These are phyloP conservation scores for Vigna mungo DNA, from an alignment of 306 rosid species.

Conservation along the genomic window DNA sequence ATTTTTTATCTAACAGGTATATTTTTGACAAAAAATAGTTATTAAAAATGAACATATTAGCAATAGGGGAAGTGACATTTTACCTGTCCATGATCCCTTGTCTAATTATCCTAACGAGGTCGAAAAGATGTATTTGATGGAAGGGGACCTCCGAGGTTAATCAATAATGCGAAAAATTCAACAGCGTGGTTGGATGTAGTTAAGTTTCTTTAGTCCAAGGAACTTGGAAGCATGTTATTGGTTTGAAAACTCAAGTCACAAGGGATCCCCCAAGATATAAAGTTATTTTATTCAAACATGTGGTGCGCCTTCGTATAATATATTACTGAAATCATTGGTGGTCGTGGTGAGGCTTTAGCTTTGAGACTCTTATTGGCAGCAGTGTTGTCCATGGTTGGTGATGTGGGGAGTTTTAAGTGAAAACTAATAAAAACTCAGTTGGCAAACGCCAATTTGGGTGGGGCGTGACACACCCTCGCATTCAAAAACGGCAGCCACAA, in stretches of 20 bases:
- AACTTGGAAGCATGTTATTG: slow-evolving; percentile 30
- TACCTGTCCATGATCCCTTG: slow-evolving; percentile 25
- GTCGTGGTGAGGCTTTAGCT: slow-evolving; percentile 3
- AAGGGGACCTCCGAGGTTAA: slow-evolving; percentile 6
- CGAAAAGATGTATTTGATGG: slow-evolving; percentile 31
- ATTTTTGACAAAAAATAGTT: background rate
- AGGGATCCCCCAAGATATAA: background rate
- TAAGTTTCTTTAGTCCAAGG: slow-evolving; percentile 1
- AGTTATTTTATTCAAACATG: slow-evolving; percentile 12
- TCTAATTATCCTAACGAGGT: slow-evolving; percentile 21
- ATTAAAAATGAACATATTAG: background rate
- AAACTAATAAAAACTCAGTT: slow-evolving; percentile 9
- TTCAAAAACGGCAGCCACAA: slow-evolving; percentile 32
- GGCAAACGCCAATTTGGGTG: slow-evolving; percentile 9
- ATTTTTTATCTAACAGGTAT: background rate
- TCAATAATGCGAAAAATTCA: background rate
- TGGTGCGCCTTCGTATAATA: background rate
- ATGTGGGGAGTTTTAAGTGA: slow-evolving; percentile 23
- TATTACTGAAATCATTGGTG: slow-evolving; percentile 21
- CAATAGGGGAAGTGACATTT: slow-evolving; percentile 38
- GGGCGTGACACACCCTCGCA: slow-evolving; percentile 46
- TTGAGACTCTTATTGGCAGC: slow-evolving; percentile 22
- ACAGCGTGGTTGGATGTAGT: background rate
- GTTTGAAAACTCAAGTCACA: slow-evolving; percentile 12
- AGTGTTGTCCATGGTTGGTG: slow-evolving; percentile 18